These are phyloP conservation scores for Geotrichum citri-aurantii DNA, from an alignment of 1,139 yeast genomes.

Conservation along the genomic window DNA sequence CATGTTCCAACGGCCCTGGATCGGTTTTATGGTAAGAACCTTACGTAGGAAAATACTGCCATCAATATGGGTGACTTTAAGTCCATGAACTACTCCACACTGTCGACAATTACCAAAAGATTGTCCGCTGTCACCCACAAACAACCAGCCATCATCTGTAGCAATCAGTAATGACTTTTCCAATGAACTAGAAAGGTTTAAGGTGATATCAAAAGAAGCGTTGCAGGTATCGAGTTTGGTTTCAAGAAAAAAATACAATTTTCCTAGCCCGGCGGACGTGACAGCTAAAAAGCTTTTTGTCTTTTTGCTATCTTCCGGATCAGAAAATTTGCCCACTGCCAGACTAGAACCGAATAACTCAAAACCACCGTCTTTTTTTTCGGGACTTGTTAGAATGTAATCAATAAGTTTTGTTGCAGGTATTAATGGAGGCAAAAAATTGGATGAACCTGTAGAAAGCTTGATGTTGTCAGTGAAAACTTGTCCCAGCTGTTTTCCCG, in stretches of 20 bases:
- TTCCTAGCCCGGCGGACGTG: slow-evolving; percentile 26
- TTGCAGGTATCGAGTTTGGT: slow-evolving; percentile 21
- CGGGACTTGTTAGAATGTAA: slow-evolving; percentile 11
- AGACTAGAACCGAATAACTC: slow-evolving; percentile 29
- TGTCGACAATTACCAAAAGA: slow-evolving; percentile 26
- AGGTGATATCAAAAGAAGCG: slow-evolving; percentile 25
- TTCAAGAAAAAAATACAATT: slow-evolving; percentile 28
- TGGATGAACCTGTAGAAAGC: background rate
- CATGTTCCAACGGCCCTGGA: slow-evolving; percentile 13
- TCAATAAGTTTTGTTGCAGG: slow-evolving; percentile 14
- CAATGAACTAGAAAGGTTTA: background rate
- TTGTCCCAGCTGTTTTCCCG: slow-evolving; percentile 32
- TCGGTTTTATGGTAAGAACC: slow-evolving; percentile 14
- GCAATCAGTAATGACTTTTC: slow-evolving; percentile 27
- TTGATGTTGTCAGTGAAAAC: slow-evolving; percentile 14
- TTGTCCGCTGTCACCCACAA: slow-evolving; percentile 27
- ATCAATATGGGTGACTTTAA: slow-evolving; percentile 25
- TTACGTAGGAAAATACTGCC: slow-evolving; percentile 21
- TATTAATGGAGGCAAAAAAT: background rate
- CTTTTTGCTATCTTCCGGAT: slow-evolving; percentile 27
- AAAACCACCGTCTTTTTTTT: slow-evolving; percentile 17
- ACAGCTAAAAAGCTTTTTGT: background rate
- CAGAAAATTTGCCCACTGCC: slow-evolving; percentile 18
- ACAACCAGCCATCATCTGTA: slow-evolving; percentile 25
- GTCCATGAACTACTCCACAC: slow-evolving; percentile 41